Evolutionary conservation across 371 early-diverging fungal genomes (phyloP), one percentile per base, ranked within the genome.

Genomic region (Apophysomyces elegans): DNA sequence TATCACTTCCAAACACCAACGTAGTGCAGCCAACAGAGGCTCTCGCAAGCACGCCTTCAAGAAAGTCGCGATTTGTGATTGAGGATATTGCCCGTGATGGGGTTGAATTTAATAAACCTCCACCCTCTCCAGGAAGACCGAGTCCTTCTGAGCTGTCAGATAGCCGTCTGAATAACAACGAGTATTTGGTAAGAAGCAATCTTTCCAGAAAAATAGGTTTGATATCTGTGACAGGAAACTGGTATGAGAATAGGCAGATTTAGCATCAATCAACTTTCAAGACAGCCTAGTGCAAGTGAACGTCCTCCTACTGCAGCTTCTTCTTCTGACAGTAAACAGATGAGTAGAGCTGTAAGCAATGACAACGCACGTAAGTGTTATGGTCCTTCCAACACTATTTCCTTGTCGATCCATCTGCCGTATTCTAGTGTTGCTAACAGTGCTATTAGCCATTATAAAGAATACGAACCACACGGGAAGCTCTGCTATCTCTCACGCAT

Each of bases 201-300:
- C 1, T 26, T 9, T 4, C 1, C 4, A 18, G 21, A 18, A 1
- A 50, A 21, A 14, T 1, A 18, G 16, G 5, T 21, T 9, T 2
- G 0, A 4, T 9, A 21, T 9, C 7, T 21, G 21, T 56, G 64
- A 65, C n/a, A 61, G 66, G 13, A 88, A 85, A 76, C 26, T 26
- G 26, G 26, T 26, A 69, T 87, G 11, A 84, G 78, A 67, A 88
- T 84, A 56, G 88, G 89, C 12, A 66, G 89, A 18, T 89, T 89
- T 60, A 85, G 85, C 68, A 77, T 89, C 2, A 76, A 78, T n/a
- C 85, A 85, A 60, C 54, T 26, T 7, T 50, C 21, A 26, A 50
- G 21, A 21, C 50, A 50, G 3, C 9, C 21, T 5, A 5, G 9
- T 7, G 50, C 21, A 9, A 50, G 50, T 18, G 50, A 50, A 21